Evolutionary conservation across 192 early-diverging fungal genomes (phyloP), one percentile per base, ranked within the genome.

Genomic region (Coemansia sp.): DNA sequence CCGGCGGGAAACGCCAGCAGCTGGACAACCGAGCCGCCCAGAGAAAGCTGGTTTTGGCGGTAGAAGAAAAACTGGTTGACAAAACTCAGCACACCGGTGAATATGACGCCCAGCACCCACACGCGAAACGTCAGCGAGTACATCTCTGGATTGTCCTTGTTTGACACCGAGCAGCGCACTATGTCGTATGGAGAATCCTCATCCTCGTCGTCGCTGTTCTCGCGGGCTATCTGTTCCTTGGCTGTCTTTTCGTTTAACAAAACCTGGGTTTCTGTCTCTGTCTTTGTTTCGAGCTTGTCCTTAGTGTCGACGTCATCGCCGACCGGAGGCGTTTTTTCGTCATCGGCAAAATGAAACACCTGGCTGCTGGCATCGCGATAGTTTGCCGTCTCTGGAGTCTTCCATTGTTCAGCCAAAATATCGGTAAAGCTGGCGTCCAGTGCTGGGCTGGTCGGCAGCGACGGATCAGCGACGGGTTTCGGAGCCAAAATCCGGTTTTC

Each of bases 41-140:
- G 83, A 2, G 86, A 87, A 57, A 94, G 85, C 36, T 90, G 87
- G 70, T 94, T 95, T 35, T 90, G 90, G 60, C 92, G 89, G 85
- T 93, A 96, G 68, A 91, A 91, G 71, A 95, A 91, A 74, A 93
- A 89, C 81, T 92, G 91, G 74, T 92, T 90, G 37, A 87, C 85
- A 67, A 90, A 89, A 20, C 87, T 88, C 61, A 92, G 68, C 33
- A 86, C 76, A 12, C 79, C 66, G 14, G 86, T 86, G 60, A 93
- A 93, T 41, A 89, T 67, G 12, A 91, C 78, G 4, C 91, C 90
- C 36, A 91, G 85, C 14, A 91, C 70, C 87, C 88, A 88, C 5
- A 89, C 86, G 22, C 93, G 87, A 65, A 92, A 88, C 1, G 93
- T 94, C 59, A 86, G 72, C 33, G 90, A 87, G 37, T 90, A 90